phyloP scores from a whole-genome alignment of 345 rosid genomes.

The Ceriops tagal region DNA sequence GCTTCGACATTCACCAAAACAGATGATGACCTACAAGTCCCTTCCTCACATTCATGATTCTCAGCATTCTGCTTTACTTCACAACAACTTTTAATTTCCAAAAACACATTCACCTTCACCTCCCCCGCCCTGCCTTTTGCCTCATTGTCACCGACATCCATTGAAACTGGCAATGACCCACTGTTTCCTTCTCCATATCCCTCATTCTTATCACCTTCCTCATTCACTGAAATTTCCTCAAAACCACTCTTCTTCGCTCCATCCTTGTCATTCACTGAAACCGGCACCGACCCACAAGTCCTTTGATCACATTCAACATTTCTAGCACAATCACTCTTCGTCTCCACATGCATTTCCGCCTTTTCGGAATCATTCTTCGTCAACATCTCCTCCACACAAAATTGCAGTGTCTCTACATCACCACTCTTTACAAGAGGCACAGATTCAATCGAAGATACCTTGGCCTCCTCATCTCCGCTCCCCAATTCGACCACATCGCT shows the following conservation, averaged over 20 bases:
- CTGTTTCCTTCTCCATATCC: conserved; percentile 23
- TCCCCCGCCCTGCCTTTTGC: background rate
- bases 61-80: background rate
- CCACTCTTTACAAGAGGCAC: conserved; percentile 4
- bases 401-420: background rate
- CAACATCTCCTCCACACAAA: conserved; percentile 5
- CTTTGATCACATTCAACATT: conserved; percentile 8
- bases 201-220: conserved; percentile 9
- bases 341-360: background rate
- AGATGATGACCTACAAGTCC: background rate
- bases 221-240: background rate
- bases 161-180: conserved; percentile 15
- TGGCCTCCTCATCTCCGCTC: conserved; percentile 42
- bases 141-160: background rate
- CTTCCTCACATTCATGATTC: conserved; percentile 3
- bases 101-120: background rate
- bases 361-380: conserved; percentile 3
- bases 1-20: conserved; percentile 10
- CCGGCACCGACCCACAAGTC: conserved; percentile 6
- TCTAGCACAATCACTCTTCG: background rate
- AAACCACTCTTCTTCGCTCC: background rate
- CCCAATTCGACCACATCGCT: conserved; percentile 63
- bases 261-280: conserved; percentile 6
- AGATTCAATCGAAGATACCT: conserved; percentile 12
- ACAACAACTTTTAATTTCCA: background rate